Evolutionary conservation across 1,139 yeast species (phyloP).

Genomic region (Chernovozyma aurita): DNA sequence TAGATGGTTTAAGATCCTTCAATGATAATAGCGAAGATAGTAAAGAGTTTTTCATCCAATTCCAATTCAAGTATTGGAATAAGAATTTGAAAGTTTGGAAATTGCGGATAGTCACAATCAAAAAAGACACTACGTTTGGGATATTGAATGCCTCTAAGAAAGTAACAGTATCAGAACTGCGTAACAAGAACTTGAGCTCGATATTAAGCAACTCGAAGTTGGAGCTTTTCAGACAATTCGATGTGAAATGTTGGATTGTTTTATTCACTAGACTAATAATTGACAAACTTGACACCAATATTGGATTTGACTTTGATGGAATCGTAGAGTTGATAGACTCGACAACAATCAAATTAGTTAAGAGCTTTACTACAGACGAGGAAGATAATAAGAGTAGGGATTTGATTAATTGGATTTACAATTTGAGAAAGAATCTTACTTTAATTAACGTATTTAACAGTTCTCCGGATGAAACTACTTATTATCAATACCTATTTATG

Average conservation of each 20-base stretch:
- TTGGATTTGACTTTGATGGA: conserved; percentile 32
- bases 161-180: conserved; percentile 5
- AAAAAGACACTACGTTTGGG: conserved; percentile 24
- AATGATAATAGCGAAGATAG: conserved; percentile 15
- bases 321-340: conserved; percentile 23
- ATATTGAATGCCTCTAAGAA: neutral
- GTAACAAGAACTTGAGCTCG: neutral
- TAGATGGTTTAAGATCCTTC: conserved; percentile 24
- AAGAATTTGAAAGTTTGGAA: conserved; percentile 15
- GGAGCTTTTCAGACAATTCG: conserved; percentile 25
- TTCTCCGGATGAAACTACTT: conserved; percentile 44
- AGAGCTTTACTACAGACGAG: conserved; percentile 29
- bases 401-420: conserved; percentile 24
- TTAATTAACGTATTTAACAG: conserved; percentile 35
- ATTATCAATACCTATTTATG: conserved; percentile 29
- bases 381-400: conserved; percentile 14
- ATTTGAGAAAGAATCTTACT: conserved; percentile 31
- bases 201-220: conserved; percentile 4
- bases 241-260: conserved; percentile 27
- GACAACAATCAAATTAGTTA: conserved; percentile 23
- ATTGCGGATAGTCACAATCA: conserved; percentile 26
- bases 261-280: conserved; percentile 29
- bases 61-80: conserved; percentile 29
- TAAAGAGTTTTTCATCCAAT: conserved; percentile 25
- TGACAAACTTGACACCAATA: conserved; percentile 28